Conservation (phyloP, 83 land plant species). For the Picea mariana region DNA sequence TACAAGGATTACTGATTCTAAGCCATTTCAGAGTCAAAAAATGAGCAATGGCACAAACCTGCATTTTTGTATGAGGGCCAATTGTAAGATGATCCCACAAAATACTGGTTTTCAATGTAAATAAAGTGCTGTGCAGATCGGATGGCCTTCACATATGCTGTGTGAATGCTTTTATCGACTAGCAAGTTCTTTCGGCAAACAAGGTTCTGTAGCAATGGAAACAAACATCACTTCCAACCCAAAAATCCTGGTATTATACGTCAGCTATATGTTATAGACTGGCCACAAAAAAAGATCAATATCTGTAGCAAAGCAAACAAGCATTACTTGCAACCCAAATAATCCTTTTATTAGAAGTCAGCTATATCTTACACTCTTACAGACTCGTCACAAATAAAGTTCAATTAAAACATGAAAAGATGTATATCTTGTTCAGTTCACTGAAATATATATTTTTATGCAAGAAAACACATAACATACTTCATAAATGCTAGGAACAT, state of each 20-base stretch:
- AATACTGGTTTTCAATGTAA: conserved; percentile 92
- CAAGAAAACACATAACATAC: neutral
- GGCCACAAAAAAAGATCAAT: too few species aligned
- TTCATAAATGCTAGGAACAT: neutral
- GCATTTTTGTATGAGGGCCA: conserved; percentile 80
- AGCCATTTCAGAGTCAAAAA: conserved; percentile 3
- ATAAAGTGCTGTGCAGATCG: conserved; percentile 92
- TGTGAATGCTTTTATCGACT: conserved; percentile 83
- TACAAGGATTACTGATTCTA: too few species aligned
- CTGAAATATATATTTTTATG: neutral
- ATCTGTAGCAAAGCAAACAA: too few species aligned
- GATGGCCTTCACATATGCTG: conserved; percentile 84
- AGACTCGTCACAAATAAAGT: too few species aligned
- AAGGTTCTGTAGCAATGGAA: conserved; percentile 58
- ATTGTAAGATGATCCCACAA: conserved; percentile 77
- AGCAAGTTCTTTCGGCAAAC: conserved; percentile 56
- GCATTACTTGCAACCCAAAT: too few species aligned
- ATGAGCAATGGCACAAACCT: conserved; percentile 28
- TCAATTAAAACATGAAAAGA: neutral
- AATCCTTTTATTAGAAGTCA: too few species aligned
- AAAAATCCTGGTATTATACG: too few species aligned
- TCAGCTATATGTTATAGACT: too few species aligned
- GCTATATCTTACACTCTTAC: too few species aligned
- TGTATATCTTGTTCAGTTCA: neutral
- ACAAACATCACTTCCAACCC: neutral